These are phyloP conservation scores for Vaccinium darrowii DNA, from an alignment of 148 eudicot species.

Conservation along the genomic window DNA sequence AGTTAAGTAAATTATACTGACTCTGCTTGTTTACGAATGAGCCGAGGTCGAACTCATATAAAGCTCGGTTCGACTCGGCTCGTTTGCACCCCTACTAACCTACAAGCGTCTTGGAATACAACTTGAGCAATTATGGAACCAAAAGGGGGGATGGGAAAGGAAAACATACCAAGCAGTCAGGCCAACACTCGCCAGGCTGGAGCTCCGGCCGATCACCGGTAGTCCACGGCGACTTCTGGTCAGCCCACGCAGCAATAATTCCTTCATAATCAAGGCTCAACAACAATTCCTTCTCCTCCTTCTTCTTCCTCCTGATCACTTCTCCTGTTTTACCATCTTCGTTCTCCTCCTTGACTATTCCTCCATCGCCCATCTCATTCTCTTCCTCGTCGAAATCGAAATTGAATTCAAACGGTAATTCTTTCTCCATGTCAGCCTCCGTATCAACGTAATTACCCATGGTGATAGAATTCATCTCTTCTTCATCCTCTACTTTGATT, in stretches of 20 bases:
- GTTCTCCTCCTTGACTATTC: slow-evolving; percentile 3
- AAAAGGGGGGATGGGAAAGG: neutral
- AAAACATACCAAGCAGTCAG: slow-evolving; percentile 58
- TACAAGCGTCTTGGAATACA: too few species aligned
- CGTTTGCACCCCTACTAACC: too few species aligned
- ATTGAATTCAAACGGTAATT: slow-evolving; percentile 52
- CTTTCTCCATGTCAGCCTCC: slow-evolving; percentile 46
- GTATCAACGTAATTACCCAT: slow-evolving; percentile 15
- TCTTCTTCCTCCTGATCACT: slow-evolving; percentile 27
- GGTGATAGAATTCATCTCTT: neutral
- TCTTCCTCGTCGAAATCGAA: slow-evolving; percentile 46
- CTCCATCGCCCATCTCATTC: slow-evolving; percentile 13
- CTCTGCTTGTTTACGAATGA: too few species aligned
- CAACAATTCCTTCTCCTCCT: slow-evolving; percentile 20
- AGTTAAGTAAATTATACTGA: too few species aligned
- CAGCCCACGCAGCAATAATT: slow-evolving; percentile 61
- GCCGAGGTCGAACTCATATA: too few species aligned
- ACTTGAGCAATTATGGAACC: too few species aligned
- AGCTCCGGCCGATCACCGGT: slow-evolving; percentile 64
- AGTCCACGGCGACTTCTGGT: slow-evolving; percentile 65
- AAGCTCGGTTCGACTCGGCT: too few species aligned
- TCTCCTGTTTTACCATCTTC: slow-evolving; percentile 18
- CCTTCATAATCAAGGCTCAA: slow-evolving; percentile 67
- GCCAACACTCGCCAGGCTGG: slow-evolving; percentile 55
- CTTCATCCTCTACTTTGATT: slow-evolving; percentile 44